These are phyloP conservation scores for Kappamyces sp. DNA, from an alignment of 192 early-diverging fungal species.

Conservation along the genomic window DNA sequence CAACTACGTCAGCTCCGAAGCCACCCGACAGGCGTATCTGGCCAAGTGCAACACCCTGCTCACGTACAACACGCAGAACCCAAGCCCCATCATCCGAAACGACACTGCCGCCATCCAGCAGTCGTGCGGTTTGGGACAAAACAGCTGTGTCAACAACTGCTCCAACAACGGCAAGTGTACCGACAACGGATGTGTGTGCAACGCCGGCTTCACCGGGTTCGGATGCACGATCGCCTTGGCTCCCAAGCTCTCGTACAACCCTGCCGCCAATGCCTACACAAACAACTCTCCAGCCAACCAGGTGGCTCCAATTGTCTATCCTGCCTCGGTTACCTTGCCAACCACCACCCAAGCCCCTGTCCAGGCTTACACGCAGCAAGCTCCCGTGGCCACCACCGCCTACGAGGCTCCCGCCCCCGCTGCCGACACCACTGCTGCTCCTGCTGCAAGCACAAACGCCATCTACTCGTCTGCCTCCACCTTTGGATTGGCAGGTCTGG, in stretches of 20 bases:
- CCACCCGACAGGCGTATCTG: conserved; percentile 1
- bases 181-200: conserved; percentile 5
- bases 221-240: conserved; percentile 10
- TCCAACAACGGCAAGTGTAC: conserved; percentile 10
- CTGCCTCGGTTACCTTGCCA: too few relatives aligned
- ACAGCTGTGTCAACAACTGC: conserved; percentile 17
- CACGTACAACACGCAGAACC: not conserved
- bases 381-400: too few relatives aligned
- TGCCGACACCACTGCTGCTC: too few relatives aligned
- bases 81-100: not conserved
- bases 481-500: too few relatives aligned
- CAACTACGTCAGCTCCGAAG: conserved; percentile 5
- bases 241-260: conserved; percentile 10
- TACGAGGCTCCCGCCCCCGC: too few relatives aligned
- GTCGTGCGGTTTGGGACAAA: conserved; percentile 1
- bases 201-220: not conserved
- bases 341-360: too few relatives aligned
- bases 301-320: too few relatives aligned
- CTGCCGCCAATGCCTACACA: not conserved
- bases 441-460: too few relatives aligned
- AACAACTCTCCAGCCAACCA: too few relatives aligned
- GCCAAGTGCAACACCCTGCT: conserved; percentile 4
- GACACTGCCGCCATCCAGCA: conserved; percentile 1
- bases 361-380: too few relatives aligned
- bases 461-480: too few relatives aligned